Base-by-base conservation (phyloP, 352 stramenopile species). In the Phytophthora quininea region DNA sequence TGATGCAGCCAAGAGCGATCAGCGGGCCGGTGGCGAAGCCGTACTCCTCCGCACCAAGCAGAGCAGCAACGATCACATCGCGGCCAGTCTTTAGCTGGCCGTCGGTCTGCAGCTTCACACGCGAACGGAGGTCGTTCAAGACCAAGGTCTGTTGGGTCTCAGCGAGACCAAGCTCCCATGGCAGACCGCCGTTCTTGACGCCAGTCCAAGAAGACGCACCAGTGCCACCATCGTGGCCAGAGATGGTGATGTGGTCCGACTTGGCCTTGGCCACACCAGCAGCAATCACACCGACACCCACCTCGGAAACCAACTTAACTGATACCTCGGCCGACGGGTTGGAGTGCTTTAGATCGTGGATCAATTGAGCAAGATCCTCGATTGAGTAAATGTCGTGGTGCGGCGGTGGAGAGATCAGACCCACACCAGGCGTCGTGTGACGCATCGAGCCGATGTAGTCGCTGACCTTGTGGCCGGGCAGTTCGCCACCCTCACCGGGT, bases 301-400 rank as follows among this genome's bases (percentile, higher is more conserved):
- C 94, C 79, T 98, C 95, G 42, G 93, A 98, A 56, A 99, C 97
- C 33, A 99, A 85, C 78, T 99, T 99, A 6, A 98, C 95, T 30
- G 86, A 98, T 3, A 99, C 92, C 78, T 98, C 92, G 49, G 84
- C 86, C 12, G 82, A 89, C 9, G 96, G 95, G 64, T 99, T 98
- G 32, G 94, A 96, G 76, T 98, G 97, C 79, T 99, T 99, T 9
- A 99, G 79, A 80, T 99, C 97, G 80, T 99, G 94, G 69, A 99
- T 98, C 35, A 99, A 85, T 77, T 99, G 97, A 4, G 96, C 96
- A 47, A 99, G 74, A 87, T 99, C 96, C 79, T 99, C 97, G 65
- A 99, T 99, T 9, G 95, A 98, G 78, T 99, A 99, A 81, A 99
- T 99, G 73, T 99, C 97, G 79, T 99, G 97, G 66, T 99, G 97